These are phyloP conservation scores for Blastobotrys parvus DNA, from an alignment of 805 yeast species.

Conservation along the genomic window DNA sequence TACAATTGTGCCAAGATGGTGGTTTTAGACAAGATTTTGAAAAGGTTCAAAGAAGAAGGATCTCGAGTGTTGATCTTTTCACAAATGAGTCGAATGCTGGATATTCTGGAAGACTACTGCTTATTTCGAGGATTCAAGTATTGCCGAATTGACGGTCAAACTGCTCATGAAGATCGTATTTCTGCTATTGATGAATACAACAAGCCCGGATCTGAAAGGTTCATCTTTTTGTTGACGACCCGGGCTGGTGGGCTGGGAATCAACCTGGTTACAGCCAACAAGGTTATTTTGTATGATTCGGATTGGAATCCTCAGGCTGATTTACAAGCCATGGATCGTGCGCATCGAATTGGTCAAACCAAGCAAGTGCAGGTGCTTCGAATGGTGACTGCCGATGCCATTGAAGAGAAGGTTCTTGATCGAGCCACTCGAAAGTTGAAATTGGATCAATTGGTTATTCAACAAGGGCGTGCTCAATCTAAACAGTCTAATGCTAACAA, in stretches of 20 bases:
- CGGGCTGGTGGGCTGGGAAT: conserved; percentile 97
- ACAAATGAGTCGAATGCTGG: conserved; percentile 86
- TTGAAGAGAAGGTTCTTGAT: conserved; percentile 92
- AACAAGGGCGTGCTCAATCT: conserved; percentile 65
- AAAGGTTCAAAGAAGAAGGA: conserved; percentile 63
- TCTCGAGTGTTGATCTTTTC: conserved; percentile 87
- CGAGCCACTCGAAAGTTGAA: conserved; percentile 92
- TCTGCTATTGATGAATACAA: conserved; percentile 90
- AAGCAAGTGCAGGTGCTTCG: conserved; percentile 90
- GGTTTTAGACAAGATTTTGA: conserved; percentile 73
- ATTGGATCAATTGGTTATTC: conserved; percentile 90
- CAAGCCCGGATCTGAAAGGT: conserved; percentile 70
- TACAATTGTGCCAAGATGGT: conserved; percentile 86
- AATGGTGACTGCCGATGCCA: conserved; percentile 91
- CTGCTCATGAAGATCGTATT: conserved; percentile 87
- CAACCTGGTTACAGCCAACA: conserved; percentile 85
- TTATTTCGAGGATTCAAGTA: conserved; percentile 73
- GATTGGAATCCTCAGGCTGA: conserved; percentile 99
- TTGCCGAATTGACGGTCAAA: conserved; percentile 89
- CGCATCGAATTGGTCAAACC: conserved; percentile 94
- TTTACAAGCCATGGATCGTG: conserved; percentile 96
- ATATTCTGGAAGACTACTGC: conserved; percentile 89
- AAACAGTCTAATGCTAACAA: conserved; percentile 33
- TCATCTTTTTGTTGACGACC: conserved; percentile 78
- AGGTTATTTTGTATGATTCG: conserved; percentile 79